Conservation (phyloP, 371 early-diverging fungal species). For the Mortierella sp. region DNA sequence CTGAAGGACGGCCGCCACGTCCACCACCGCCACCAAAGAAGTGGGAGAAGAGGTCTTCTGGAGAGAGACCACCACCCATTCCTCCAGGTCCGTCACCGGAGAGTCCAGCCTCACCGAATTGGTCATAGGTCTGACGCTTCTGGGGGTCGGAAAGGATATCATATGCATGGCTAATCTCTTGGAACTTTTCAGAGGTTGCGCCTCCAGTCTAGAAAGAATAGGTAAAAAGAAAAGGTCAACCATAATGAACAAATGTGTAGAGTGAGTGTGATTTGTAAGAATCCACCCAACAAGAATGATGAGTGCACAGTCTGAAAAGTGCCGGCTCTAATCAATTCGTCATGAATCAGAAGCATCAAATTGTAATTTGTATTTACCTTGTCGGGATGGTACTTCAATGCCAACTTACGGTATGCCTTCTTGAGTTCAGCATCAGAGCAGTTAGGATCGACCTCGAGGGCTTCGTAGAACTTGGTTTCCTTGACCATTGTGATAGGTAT, state of each 20-base stretch:
- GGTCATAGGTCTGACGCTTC: conserved; percentile 84
- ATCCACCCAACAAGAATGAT: not conserved
- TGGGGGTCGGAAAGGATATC: conserved; percentile 91
- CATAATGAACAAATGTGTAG: not conserved
- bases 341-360: not conserved
- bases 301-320: not conserved
- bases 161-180: conserved; percentile 95
- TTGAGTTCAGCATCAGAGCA: conserved; percentile 91
- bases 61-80: conserved; percentile 77
- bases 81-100: conserved; percentile 74
- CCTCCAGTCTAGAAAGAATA: conserved; percentile 63
- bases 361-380: conserved; percentile 58
- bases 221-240: not conserved
- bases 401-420: conserved; percentile 95
- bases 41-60: conserved; percentile 91
- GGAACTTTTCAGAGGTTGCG: conserved; percentile 85
- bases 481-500: conserved; percentile 68
- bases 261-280: not conserved
- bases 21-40: conserved; percentile 85
- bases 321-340: conserved; percentile 7
- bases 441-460: conserved; percentile 84
- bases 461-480: conserved; percentile 92
- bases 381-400: conserved; percentile 98
- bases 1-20: conserved; percentile 72
- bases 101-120: conserved; percentile 88